Percentiles rank a stretch among this genome's conserved stretches.
These are phyloP conservation scores for Sporisorium exsertum DNA, from an alignment of 1,284 basidiomycete species.

Conservation along the genomic window DNA sequence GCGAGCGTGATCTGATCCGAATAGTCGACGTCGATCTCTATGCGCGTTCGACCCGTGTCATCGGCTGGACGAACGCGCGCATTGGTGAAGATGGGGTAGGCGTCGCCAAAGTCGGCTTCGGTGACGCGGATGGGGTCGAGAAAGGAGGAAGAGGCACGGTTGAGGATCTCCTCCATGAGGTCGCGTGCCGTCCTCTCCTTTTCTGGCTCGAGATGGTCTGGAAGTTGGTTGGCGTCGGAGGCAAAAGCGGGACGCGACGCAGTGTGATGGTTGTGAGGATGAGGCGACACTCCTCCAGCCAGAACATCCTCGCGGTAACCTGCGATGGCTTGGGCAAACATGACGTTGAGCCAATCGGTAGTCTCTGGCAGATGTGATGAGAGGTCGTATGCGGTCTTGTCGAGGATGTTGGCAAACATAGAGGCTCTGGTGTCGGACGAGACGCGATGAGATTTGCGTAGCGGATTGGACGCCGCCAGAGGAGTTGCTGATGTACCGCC, in stretches of 20 bases:
- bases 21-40: slow-evolving; percentile 75
- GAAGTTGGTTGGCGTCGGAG: slow-evolving; percentile 1
- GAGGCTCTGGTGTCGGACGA: slow-evolving; percentile 31
- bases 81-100: slow-evolving; percentile 73
- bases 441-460: slow-evolving; percentile 24
- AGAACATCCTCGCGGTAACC: slow-evolving; percentile 69
- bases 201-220: slow-evolving; percentile 30
- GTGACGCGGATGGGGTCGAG: slow-evolving; percentile 73
- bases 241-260: slow-evolving; percentile 6
- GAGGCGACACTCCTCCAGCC: slow-evolving; percentile 66
- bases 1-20: slow-evolving; percentile 72
- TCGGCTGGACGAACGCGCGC: slow-evolving; percentile 74
- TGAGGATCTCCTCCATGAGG: slow-evolving; percentile 66
- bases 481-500: not conserved
- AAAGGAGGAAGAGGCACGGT: slow-evolving; percentile 44
- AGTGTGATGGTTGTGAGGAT: slow-evolving; percentile 5
- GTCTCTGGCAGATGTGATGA: slow-evolving; percentile 73
- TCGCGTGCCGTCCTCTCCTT: slow-evolving; percentile 51
- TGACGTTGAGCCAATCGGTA: slow-evolving; percentile 74
- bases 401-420: slow-evolving; percentile 67
- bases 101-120: slow-evolving; percentile 72
- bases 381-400: slow-evolving; percentile 73
- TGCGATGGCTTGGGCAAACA: slow-evolving; percentile 72
- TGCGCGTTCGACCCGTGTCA: slow-evolving; percentile 72
- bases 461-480: slow-evolving; percentile 7